Conservation (phyloP, 371 early-diverging fungal species). For the Mortierella sp. region DNA sequence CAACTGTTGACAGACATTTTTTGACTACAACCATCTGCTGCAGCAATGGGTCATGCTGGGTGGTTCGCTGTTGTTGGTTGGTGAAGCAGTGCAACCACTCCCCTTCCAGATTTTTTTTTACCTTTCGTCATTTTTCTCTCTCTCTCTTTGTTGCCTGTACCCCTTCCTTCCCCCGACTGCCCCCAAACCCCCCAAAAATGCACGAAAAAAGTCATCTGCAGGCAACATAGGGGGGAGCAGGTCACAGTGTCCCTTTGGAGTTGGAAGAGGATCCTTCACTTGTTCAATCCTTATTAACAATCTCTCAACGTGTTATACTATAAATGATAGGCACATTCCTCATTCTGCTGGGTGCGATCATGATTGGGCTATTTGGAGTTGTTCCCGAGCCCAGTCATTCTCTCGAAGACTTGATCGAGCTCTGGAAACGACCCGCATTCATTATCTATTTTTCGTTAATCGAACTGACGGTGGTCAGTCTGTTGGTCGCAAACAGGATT, state of each 20-base stretch:
- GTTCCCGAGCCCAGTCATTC: conserved; percentile 82
- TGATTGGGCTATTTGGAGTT: conserved; percentile 83
- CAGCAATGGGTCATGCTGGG: background rate
- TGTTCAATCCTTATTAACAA: background rate
- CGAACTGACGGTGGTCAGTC: conserved; percentile 65
- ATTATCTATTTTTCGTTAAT: conserved; percentile 79
- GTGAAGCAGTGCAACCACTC: background rate
- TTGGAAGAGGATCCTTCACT: background rate
- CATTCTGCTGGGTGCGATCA: conserved; percentile 78
- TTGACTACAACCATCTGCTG: background rate
- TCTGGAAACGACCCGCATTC: conserved; percentile 82
- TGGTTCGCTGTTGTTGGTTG: background rate
- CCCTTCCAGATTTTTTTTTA: background rate
- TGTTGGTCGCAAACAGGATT: conserved; percentile 68
- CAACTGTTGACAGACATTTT: background rate
- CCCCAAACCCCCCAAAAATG: background rate
- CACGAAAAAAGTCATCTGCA: conserved; percentile 9
- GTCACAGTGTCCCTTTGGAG: conserved; percentile 1
- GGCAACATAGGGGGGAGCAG: conserved; percentile 6
- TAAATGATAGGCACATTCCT: conserved; percentile 74
- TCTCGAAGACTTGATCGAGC: conserved; percentile 77
- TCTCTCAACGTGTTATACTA: background rate
- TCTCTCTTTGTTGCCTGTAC: background rate
- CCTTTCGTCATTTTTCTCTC: background rate
- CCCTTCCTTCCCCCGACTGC: background rate